Percentiles rank a stretch among this genome's conserved stretches.
These are phyloP conservation scores for Chenopodium berlandieri DNA, from an alignment of 148 eudicot species.

Conservation along the genomic window DNA sequence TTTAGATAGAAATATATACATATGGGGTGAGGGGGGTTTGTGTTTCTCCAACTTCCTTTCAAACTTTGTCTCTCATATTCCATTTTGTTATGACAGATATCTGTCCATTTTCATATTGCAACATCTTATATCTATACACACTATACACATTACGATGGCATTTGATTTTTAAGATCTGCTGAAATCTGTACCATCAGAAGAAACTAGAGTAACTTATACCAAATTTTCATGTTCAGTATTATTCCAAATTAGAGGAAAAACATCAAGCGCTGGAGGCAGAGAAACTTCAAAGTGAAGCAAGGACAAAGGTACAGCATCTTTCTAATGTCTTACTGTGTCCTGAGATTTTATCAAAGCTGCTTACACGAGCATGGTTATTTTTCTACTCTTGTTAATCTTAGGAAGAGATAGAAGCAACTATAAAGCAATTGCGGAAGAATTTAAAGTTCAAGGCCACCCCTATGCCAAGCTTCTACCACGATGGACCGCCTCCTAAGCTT, in stretches of 20 bases:
- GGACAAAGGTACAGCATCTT: conserved; percentile 59
- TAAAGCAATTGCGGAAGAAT: conserved; percentile 65
- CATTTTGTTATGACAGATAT: background rate
- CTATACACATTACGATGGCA: background rate
- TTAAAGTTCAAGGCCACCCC: conserved; percentile 77
- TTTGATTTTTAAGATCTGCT: background rate
- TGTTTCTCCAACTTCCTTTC: too few relatives aligned
- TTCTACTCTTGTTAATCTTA: conserved; percentile 27
- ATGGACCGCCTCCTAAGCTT: conserved; percentile 78
- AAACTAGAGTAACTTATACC: background rate
- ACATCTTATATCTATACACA: too few relatives aligned
- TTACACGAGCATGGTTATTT: background rate
- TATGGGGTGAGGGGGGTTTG: too few relatives aligned
- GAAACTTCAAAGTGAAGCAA: conserved; percentile 69
- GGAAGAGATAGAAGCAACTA: conserved; percentile 78
- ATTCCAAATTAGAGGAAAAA: conserved; percentile 78
- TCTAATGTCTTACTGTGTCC: conserved; percentile 6
- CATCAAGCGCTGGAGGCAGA: conserved; percentile 86
- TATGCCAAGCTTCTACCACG: conserved; percentile 75
- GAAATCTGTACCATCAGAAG: background rate
- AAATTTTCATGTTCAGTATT: conserved; percentile 43
- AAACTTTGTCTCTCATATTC: conserved; percentile 1
- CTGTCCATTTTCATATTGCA: background rate
- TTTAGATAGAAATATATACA: too few relatives aligned
- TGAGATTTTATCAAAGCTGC: background rate